Conservation (phyloP, 225 moss, liverwort and hornwort genomes). For the Sphagnum tenellum region DNA sequence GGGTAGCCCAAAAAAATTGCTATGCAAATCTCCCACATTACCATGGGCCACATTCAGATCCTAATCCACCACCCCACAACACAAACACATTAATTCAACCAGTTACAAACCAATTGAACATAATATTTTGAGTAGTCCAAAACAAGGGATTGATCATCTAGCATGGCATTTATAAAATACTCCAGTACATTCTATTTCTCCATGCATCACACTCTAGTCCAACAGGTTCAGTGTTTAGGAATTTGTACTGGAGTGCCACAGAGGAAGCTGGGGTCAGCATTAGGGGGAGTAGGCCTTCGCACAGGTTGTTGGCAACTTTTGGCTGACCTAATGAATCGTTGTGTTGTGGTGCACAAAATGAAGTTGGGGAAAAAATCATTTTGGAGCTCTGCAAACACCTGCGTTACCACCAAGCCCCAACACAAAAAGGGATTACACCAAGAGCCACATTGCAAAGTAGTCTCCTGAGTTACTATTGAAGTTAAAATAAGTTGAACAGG, state of each 20-base stretch:
- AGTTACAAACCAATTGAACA: too few relatives aligned
- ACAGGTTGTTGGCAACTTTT: conserved; percentile 60
- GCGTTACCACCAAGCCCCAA: neutral
- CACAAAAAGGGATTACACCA: too few relatives aligned
- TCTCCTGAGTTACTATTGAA: too few relatives aligned
- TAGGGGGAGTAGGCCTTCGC: conserved; percentile 65
- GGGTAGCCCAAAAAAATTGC: conserved; percentile 84
- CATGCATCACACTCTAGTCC: too few relatives aligned
- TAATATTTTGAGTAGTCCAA: too few relatives aligned
- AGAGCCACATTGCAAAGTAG: too few relatives aligned
- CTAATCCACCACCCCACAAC: conserved; percentile 18
- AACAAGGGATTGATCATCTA: too few relatives aligned
- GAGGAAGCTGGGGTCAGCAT: conserved; percentile 82
- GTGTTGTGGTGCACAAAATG: conserved; percentile 84
- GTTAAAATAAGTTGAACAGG: too few relatives aligned
- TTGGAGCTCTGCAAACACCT: conserved; percentile 89
- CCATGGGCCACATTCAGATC: conserved; percentile 83
- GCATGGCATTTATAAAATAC: too few relatives aligned
- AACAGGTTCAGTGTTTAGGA: too few relatives aligned
- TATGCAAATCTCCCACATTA: conserved; percentile 77
- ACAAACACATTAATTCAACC: too few relatives aligned
- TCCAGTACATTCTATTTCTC: too few relatives aligned
- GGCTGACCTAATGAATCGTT: conserved; percentile 75
- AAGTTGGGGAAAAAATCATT: conserved; percentile 94
- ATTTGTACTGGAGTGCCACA: conserved; percentile 75